Conservation (phyloP, 352 stramenopile genomes). For the Globisporangium ultimum region DNA sequence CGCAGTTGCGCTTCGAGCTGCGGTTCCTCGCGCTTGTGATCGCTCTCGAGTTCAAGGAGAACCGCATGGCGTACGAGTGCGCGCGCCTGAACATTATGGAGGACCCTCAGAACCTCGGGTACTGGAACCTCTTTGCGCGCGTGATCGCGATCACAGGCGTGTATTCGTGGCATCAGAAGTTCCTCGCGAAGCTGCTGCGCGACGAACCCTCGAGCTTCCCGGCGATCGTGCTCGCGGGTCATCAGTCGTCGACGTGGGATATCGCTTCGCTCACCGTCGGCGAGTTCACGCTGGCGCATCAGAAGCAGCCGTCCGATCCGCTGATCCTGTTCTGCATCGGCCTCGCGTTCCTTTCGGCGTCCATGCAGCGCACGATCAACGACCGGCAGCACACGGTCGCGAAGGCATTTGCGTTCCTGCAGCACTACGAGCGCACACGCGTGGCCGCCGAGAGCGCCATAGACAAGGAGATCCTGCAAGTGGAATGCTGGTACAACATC, state of each 20-base stretch:
- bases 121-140: conserved; percentile 83
- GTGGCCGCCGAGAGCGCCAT: conserved; percentile 48
- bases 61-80: conserved; percentile 87
- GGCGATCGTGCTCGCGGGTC: conserved; percentile 74
- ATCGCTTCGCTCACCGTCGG: conserved; percentile 82
- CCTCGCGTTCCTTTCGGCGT: conserved; percentile 77
- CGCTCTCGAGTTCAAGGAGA: conserved; percentile 80
- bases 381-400: conserved; percentile 80
- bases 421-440: conserved; percentile 73
- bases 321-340: conserved; percentile 85
- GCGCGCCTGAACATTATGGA: conserved; percentile 85
- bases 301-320: conserved; percentile 68
- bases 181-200: conserved; percentile 74
- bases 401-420: conserved; percentile 84
- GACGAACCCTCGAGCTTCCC: conserved; percentile 78
- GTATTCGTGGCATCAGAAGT: conserved; percentile 88
- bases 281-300: conserved; percentile 80
- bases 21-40: conserved; percentile 83
- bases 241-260: conserved; percentile 82
- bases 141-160: conserved; percentile 83
- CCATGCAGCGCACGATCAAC: conserved; percentile 85
- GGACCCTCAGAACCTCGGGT: conserved; percentile 73
- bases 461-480: conserved; percentile 51
- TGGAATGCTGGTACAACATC: conserved; percentile 88
- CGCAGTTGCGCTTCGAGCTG: conserved; percentile 70